These are phyloP conservation scores for Pseudopyrenochaeta lycopersici DNA, from an alignment of 2,329 filamentous ascomycete species.

Conservation along the genomic window DNA sequence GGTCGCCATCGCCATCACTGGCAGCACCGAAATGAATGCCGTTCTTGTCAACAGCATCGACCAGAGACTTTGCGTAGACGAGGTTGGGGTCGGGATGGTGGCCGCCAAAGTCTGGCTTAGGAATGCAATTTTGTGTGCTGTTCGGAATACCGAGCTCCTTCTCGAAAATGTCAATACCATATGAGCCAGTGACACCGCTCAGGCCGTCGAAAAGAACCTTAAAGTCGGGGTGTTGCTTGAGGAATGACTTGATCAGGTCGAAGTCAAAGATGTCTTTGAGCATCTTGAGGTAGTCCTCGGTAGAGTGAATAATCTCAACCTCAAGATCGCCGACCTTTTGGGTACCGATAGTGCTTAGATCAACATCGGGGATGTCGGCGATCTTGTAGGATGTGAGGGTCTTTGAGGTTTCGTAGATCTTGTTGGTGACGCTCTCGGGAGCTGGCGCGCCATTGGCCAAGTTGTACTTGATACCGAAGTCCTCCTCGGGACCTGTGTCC, in stretches of 20 bases:
- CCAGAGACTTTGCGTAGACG: slow-evolving; percentile 93
- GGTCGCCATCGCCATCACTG: slow-evolving; percentile 95
- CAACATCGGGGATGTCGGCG: slow-evolving; percentile 83
- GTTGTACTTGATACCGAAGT: slow-evolving; percentile 99
- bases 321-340: slow-evolving; percentile 86
- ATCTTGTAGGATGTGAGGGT: slow-evolving; percentile 91
- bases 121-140: slow-evolving; percentile 90
- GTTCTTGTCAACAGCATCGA: slow-evolving; percentile 91
- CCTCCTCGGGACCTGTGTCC: slow-evolving; percentile 79
- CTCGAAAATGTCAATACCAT: slow-evolving; percentile 94
- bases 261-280: slow-evolving; percentile 99
- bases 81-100: slow-evolving; percentile 98
- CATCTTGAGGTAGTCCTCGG: slow-evolving; percentile 90
- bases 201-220: slow-evolving; percentile 97
- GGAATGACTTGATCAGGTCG: slow-evolving; percentile 92
- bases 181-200: slow-evolving; percentile 93
- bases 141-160: slow-evolving; percentile 85
- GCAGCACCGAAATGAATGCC: slow-evolving; percentile 95
- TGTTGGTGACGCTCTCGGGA: slow-evolving; percentile 96
- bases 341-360: slow-evolving; percentile 82
- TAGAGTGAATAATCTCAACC: slow-evolving; percentile 95
- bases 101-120: slow-evolving; percentile 93
- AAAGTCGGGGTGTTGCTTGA: slow-evolving; percentile 86
- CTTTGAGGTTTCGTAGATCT: slow-evolving; percentile 94
- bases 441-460: slow-evolving; percentile 94